Base-by-base conservation (phyloP, 306 rosid genomes). In the Ceratonia siliqua region DNA sequence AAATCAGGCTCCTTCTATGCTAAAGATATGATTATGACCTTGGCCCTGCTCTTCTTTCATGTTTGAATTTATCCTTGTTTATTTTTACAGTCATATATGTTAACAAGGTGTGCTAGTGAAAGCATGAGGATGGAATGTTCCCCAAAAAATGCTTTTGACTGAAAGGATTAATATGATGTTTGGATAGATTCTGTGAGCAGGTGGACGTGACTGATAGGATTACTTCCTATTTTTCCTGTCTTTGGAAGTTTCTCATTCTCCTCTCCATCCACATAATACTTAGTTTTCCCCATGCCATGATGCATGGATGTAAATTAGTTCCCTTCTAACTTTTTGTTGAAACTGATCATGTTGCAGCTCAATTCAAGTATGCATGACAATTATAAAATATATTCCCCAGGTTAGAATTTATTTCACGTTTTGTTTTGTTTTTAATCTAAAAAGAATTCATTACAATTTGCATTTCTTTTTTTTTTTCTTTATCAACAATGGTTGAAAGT, bases 341-440 rank as follows among this genome's bases (percentile, higher is more conserved):
- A 68, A 72, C 54, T 76, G 17, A 49, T 62, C 45, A 28, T 78
- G 50, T 79, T 89, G 87, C 97, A 91, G 98, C 86, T 62, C 91
- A 75, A 94, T 94, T 65, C 98, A 91, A 90, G 96, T 92, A 55
- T 62, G 79, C 67, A 92, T 92, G 96, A 87, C 97, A 27, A 38
- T 58, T 59, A 82, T 94, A 84, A 94, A 94, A 82, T 94, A 94
- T 74, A 87, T 91, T 67, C 98, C 98, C 46, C 98, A 94, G 98
- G 98, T 91, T 62, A 69, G 85, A 64, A n/a, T 68, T 62, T 33
- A 4, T n/a, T 74, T 52, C 41, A 4, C 57, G 12, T 33, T 59
- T 39, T 33, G 28, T 48, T 17, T 50, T 38, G 5, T 63, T 20
- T 38, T 22, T 33, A 30, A 1, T 38, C 69, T 25, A 12, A 21